These are phyloP conservation scores for Pisolithus microcarpus DNA, from an alignment of 768 basidiomycete genomes.

Conservation along the genomic window DNA sequence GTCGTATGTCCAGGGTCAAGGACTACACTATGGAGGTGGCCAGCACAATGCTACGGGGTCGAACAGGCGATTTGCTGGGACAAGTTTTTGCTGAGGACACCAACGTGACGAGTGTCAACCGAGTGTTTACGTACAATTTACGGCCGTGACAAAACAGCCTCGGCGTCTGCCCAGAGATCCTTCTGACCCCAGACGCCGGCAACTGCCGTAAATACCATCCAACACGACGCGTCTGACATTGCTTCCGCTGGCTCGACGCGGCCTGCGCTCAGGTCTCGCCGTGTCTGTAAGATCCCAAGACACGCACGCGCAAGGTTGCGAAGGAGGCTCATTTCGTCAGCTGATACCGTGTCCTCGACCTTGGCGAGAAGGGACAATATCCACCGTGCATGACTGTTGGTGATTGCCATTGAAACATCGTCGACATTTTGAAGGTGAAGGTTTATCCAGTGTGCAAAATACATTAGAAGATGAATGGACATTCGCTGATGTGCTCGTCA, in stretches of 20 bases:
- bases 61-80: too few relatives aligned
- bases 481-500: constrained; percentile 40
- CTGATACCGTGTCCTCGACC: constrained; percentile 60
- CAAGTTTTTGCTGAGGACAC: background rate
- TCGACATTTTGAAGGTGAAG: constrained; percentile 42
- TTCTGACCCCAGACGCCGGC: constrained; percentile 71
- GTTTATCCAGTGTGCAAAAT: constrained; percentile 78
- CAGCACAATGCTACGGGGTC: too few relatives aligned
- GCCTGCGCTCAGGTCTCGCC: constrained; percentile 16
- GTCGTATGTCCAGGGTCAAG: background rate
- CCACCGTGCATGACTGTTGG: constrained; percentile 64
- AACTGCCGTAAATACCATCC: constrained; percentile 65
- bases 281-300: constrained; percentile 40
- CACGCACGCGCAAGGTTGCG: constrained; percentile 72
- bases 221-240: constrained; percentile 49
- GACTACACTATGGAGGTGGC: too few relatives aligned
- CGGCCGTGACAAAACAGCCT: constrained; percentile 34
- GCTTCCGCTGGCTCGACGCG: constrained; percentile 7
- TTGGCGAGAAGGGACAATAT: constrained; percentile 68
- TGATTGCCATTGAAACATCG: constrained; percentile 34
- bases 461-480: constrained; percentile 74
- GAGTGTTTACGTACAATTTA: constrained; percentile 4
- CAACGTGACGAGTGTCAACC: background rate
- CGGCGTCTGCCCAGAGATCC: constrained; percentile 76
- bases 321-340: constrained; percentile 71